phyloP scores from a whole-genome alignment of 202 grass and related monocot species.

The Zizania palustris region DNA sequence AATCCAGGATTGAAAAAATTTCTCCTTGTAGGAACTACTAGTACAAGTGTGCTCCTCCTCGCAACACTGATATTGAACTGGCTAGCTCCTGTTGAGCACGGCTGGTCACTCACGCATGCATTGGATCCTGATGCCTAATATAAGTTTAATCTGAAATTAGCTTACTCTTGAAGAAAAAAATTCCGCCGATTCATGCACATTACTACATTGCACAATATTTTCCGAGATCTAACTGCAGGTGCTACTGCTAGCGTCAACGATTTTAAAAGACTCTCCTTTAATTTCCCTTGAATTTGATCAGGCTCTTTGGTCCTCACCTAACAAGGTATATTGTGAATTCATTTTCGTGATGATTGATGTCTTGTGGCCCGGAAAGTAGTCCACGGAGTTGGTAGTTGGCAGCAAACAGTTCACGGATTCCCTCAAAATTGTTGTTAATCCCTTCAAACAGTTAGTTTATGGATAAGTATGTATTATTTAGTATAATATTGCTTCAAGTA shows the following conservation, averaged over 20 bases:
- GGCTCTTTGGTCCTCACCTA: not conserved
- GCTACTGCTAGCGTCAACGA: not conserved
- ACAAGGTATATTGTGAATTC: not conserved
- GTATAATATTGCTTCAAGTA: too few relatives aligned
- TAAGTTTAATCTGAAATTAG: constrained; percentile 4
- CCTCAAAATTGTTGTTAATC: not conserved
- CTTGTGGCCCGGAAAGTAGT: not conserved
- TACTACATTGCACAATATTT: constrained; percentile 28
- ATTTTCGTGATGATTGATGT: not conserved
- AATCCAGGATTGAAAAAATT: too few relatives aligned
- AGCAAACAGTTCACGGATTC: not conserved
- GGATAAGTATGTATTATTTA: not conserved
- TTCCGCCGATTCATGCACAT: constrained; percentile 9
- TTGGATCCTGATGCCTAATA: not conserved
- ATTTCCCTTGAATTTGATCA: constrained; percentile 4
- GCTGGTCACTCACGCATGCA: not conserved
- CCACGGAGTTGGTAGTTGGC: not conserved
- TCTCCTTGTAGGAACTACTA: too few relatives aligned
- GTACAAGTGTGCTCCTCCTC: too few relatives aligned
- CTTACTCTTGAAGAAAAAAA: constrained; percentile 13
- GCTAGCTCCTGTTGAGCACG: too few relatives aligned
- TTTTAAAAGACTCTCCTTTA: constrained; percentile 31
- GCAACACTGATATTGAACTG: too few relatives aligned
- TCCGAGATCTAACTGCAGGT: not conserved
- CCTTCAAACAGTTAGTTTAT: not conserved